Base-by-base conservation (phyloP, 306 rosid species). In the Lathyrus sativus region DNA sequence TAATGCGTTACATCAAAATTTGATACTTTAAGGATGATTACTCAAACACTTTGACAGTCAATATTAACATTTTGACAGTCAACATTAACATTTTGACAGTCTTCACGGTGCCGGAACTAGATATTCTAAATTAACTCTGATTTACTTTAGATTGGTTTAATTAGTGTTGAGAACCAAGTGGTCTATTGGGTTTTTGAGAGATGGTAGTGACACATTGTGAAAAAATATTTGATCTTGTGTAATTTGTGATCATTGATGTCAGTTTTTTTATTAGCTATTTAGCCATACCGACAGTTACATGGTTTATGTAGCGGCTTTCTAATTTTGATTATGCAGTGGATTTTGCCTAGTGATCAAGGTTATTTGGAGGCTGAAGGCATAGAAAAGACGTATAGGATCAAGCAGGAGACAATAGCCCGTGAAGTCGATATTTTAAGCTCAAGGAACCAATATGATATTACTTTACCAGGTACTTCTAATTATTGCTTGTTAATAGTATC, bases 311-410 rank as follows among this genome's bases (percentile, higher is more conserved):
- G 18, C 15, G 10, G 43, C 46, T 33, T 68, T 51, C 7, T 75
- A 31, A 28, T 69, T 70, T 61, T 39, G 15, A 29, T 42, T 68
- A 19, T 62, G 74, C 74, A 93, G 98, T 93, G 96, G 95, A 88
- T 93, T 71, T 82, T 74, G 85, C 98, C 98, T 18, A 84, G 85
- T 31, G 95, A 86, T 69, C 91, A 83, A 45, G 96, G 97, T 53
- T 90, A 69, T 79, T 76, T 93, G 73, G 96, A 88, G 86, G 35
- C 88, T 53, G 97, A 90, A 78, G 98, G 97, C 22, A 41, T 88
- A 61, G 98, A 90, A 87, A 88, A 88, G 79, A 85, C 97, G 5
- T 85, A 86, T 85, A 85, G 85, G 76, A 69, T 86, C 67, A 93
- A 75, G 75, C 98, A 93, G 63, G 91, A 84, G 55, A 65, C 86